These are phyloP conservation scores for Taiwanofungus camphoratus DNA, from an alignment of 1,284 basidiomycete genomes.

Conservation along the genomic window DNA sequence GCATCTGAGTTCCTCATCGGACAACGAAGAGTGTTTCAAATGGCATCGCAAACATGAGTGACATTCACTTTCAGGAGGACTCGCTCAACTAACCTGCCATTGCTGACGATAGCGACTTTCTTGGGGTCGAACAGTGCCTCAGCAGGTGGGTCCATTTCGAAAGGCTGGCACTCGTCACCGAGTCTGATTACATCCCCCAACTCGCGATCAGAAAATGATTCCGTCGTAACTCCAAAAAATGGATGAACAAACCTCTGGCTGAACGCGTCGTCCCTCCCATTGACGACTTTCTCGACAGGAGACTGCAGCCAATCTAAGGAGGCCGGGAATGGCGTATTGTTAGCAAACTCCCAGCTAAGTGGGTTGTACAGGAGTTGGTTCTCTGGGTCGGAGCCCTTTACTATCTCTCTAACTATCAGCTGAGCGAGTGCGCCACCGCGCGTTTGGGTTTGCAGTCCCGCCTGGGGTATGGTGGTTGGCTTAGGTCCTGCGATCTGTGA, in stretches of 20 bases:
- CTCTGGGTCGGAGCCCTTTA: constrained; percentile 39
- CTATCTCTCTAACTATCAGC: constrained; percentile 42
- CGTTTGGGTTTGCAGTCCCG: constrained; percentile 48
- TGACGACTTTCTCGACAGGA: constrained; percentile 35
- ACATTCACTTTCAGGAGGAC: too few species aligned
- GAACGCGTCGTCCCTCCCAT: constrained; percentile 43
- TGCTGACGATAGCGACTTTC: constrained; percentile 52
- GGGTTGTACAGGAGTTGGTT: constrained; percentile 45
- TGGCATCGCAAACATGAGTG: too few species aligned
- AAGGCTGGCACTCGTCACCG: constrained; percentile 55
- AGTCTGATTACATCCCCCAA: constrained; percentile 32
- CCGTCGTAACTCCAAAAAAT: not conserved
- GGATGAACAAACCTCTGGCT: constrained; percentile 35
- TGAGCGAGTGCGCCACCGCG: constrained; percentile 48
- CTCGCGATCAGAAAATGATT: too few species aligned
- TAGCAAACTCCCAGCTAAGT: constrained; percentile 44
- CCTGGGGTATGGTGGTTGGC: constrained; percentile 47
- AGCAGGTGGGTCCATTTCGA: constrained; percentile 36
- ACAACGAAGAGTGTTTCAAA: constrained; percentile 1
- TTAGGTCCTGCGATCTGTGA: constrained; percentile 49
- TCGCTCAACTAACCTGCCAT: constrained; percentile 35
- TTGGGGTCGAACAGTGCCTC: constrained; percentile 46
- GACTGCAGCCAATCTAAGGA: constrained; percentile 43
- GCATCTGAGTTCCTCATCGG: constrained; percentile 21
- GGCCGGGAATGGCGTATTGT: constrained; percentile 38